Evolutionary conservation across 169 alveolate species (phyloP).

Genomic region (Plasmodium vivax): DNA sequence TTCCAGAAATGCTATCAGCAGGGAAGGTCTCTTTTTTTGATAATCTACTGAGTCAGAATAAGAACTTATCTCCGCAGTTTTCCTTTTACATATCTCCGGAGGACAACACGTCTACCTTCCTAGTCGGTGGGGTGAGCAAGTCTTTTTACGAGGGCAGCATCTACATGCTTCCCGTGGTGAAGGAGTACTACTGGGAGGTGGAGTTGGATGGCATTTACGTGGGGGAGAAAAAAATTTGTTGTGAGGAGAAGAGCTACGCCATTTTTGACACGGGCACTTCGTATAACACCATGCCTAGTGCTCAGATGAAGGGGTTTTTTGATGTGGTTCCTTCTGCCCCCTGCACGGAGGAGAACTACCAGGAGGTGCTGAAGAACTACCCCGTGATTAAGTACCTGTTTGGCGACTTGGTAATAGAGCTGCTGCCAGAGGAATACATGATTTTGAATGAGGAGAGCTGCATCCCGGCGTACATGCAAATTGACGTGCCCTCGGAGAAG

Average conservation of each 20-base stretch:
- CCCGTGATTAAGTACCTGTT: conserved; percentile 82
- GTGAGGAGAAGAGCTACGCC: conserved; percentile 86
- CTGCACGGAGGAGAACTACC: conserved; percentile 48
- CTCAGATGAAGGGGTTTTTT: conserved; percentile 76
- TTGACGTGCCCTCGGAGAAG: conserved; percentile 91
- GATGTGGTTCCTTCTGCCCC: conserved; percentile 67
- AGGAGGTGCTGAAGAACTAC: conserved; percentile 49
- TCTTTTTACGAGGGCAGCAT: conserved; percentile 84
- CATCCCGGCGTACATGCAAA: conserved; percentile 90
- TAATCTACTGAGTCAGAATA: conserved; percentile 79
- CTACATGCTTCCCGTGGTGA: conserved; percentile 88
- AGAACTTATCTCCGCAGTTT: conserved; percentile 83
- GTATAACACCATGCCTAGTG: conserved; percentile 88
- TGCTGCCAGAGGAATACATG: conserved; percentile 80
- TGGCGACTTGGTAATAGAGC: conserved; percentile 75
- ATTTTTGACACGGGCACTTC: conserved; percentile 92
- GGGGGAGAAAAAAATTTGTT: conserved; percentile 88
- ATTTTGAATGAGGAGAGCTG: conserved; percentile 76
- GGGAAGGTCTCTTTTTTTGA: conserved; percentile 87
- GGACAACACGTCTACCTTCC: conserved; percentile 45
- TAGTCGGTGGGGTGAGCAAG: conserved; percentile 87
- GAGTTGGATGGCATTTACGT: conserved; percentile 86
- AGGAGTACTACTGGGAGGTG: conserved; percentile 93
- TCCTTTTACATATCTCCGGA: conserved; percentile 87
- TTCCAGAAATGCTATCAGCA: conserved; percentile 90